Evolutionary conservation across 257 asterid species (phyloP), one percentile per base, ranked within the genome.

Genomic region (Nicotiana tomentosiformis): DNA sequence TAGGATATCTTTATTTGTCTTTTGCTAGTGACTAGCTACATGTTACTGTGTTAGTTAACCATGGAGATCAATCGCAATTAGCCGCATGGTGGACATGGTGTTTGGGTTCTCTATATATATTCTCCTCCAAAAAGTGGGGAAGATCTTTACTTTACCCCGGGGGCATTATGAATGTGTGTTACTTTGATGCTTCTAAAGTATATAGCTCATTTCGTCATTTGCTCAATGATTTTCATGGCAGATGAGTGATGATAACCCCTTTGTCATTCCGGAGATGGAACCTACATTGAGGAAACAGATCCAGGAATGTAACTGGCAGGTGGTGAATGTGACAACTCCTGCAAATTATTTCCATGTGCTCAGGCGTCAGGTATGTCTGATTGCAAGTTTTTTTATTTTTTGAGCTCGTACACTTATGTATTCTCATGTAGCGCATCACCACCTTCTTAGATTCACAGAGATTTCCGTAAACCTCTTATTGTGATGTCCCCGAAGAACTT

Each of bases 251-350:
- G 98, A 96, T 60, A 85, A 94, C 85, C 99, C 99, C 65, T 90
- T 79, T 86, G 90, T 91, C 26, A 96, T 96, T 66, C 99, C 98
- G 56, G 99, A 93, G 93, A 96, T 96, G 99, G 99, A 96, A 29
- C 88, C 95, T 30, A 96, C 98, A 55, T 93, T 93, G 29, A 79
- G 98, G 86, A 94, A 83, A 85, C 99, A 94, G 87, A 96, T 96
- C 82, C 99, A 94, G 88, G 97, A 96, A 81, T 94, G 99, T 91
- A 96, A 96, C 86, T 92, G 97, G 98, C 99, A 96, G 86, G 98
- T 96, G 89, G 99, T 96, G 87, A 96, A 96, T 90, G 98, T 94
- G 23, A 96, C 99, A 18, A 96, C 99, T 20, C 99, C 98, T 60
- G 98, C 99, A 84, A 94, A 96, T 89, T 96, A 96, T 88, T 94